Evolutionary conservation across 495 filamentous ascomycete genomes (phyloP), one percentile per base, ranked within the genome.

Genomic region (Lentithecium fluviatile): DNA sequence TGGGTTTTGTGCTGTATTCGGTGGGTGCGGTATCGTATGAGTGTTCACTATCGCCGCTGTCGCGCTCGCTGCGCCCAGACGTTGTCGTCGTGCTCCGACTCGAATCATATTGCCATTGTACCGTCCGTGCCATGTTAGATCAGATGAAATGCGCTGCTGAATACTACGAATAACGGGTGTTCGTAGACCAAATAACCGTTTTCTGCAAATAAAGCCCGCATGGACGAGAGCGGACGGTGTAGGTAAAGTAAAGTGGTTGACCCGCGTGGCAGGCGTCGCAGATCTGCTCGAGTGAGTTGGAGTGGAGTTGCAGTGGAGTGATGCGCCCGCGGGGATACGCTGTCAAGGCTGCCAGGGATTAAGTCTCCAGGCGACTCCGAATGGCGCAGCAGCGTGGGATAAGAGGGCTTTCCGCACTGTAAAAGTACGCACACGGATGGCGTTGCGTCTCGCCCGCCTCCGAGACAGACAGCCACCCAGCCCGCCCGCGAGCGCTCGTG

Each of bases 1-100:
- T 75, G 73, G 17, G 40, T 15, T 15, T 43, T 43, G 40, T 13
- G 68, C 85, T 88, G 69, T 85, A 77, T 47, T 83, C 77, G 10
- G 88, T 91, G 26, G 85, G 83, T 13, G 80, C 82, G 5, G 87
- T 91, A 62, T 86, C 88, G 70, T 79, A 77, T 15, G 89, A 89
- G 56, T 78, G 79, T 58, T 84, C 77, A 64, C 85, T 88, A 57
- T 80, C 78, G 51, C 82, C 82, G 32, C 82, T 85, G 62, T 79
- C 81, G 23, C 15, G 19, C 6, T 15, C 17, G 15, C 32, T 46
- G 36, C 23, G n/a, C 10, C 13, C 15, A 36, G 80, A 80, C 63
- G 53, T 61, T 57, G 57, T 64, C 54, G 23, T 65, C 54, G 23
- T 65, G 59, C 63, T 69, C 54, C 60, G 26, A 53, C 62, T 69